These are phyloP conservation scores for Isochrysis galbana DNA, from an alignment of 78 protist genomes.

Conservation along the genomic window DNA sequence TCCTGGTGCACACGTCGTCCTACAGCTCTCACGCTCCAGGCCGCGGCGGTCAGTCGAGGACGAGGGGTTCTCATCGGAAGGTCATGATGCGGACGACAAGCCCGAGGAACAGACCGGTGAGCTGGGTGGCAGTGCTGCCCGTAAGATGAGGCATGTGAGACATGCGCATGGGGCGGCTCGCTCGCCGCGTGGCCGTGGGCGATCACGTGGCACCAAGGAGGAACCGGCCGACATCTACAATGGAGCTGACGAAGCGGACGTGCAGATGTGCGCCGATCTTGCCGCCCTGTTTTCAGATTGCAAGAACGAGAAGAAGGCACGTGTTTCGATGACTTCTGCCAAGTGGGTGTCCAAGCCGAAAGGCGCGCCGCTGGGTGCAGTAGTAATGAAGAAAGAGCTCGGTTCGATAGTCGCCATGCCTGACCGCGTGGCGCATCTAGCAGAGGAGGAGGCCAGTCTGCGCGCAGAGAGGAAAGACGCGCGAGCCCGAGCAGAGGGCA, in stretches of 20 bases:
- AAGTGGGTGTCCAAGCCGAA: not conserved
- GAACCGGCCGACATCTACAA: not conserved
- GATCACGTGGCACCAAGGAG: too few relatives aligned
- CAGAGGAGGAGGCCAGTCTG: too few relatives aligned
- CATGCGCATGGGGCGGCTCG: too few relatives aligned
- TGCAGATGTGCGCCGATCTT: not conserved
- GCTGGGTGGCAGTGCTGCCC: too few relatives aligned
- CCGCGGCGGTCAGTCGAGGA: not conserved
- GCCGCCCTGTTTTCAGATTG: not conserved
- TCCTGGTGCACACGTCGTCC: slow-evolving; percentile 9
- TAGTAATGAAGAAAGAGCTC: not conserved
- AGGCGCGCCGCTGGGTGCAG: slow-evolving; percentile 6
- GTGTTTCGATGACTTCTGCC: not conserved
- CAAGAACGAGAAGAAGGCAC: not conserved
- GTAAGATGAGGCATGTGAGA: too few relatives aligned
- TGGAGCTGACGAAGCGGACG: not conserved
- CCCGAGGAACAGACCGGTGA: too few relatives aligned
- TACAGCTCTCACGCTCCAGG: not conserved
- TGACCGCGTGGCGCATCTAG: too few relatives aligned
- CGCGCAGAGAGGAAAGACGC: too few relatives aligned
- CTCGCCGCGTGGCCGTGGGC: too few relatives aligned
- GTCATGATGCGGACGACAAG: too few relatives aligned
- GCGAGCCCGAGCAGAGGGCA: too few relatives aligned
- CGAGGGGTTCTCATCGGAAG: too few relatives aligned
- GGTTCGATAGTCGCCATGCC: not conserved